Percentiles rank a stretch among this genome's conserved stretches.
Conservation (phyloP, 257 asterid genomes). For the Nicotiana paniculata region DNA sequence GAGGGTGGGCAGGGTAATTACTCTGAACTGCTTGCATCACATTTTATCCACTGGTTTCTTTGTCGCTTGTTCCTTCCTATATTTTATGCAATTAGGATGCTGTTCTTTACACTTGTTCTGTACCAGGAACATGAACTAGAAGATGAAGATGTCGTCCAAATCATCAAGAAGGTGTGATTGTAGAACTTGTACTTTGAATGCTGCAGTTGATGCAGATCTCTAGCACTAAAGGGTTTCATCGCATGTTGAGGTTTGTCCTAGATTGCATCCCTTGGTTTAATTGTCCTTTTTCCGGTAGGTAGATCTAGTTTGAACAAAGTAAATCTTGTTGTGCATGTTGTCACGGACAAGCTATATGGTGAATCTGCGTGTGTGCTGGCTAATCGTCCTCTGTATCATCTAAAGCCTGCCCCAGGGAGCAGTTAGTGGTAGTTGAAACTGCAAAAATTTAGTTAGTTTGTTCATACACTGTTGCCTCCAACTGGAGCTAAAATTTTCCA, state of each 20-base stretch:
- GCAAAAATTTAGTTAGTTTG: background rate
- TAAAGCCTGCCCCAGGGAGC: background rate
- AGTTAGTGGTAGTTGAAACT: background rate
- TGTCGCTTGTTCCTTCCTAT: background rate
- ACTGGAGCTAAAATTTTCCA: background rate
- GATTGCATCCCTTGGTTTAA: background rate
- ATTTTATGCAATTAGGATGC: background rate
- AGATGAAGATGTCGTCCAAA: constrained; percentile 97
- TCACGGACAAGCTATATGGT: background rate
- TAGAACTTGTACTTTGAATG: background rate
- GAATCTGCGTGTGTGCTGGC: background rate
- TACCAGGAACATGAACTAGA: constrained; percentile 92
- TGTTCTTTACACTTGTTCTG: background rate
- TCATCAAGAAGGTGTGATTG: constrained; percentile 73
- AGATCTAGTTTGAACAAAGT: constrained; percentile 2
- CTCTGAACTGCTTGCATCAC: background rate
- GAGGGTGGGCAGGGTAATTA: constrained; percentile 88
- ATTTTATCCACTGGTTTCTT: background rate
- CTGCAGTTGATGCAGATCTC: background rate
- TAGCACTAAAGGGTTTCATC: background rate
- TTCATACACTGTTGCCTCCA: background rate
- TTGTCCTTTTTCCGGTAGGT: background rate
- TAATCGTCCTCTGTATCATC: background rate
- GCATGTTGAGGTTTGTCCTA: background rate
- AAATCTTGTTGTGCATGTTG: constrained; percentile 16